Evolutionary conservation across 805 yeast genomes (phyloP).

Genomic region (Barnettozyma pratensis): DNA sequence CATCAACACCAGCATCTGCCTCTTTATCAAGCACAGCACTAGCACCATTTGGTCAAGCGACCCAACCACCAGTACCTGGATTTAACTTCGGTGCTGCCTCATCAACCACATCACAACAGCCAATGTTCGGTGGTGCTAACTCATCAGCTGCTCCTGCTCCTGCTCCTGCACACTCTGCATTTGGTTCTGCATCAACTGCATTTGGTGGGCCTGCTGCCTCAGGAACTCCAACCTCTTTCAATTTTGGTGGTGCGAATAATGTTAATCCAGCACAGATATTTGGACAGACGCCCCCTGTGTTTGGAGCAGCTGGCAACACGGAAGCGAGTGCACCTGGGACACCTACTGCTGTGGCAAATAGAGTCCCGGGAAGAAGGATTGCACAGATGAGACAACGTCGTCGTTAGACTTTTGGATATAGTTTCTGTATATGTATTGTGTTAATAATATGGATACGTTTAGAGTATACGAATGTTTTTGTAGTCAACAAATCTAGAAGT

Average conservation of each 20-base stretch:
- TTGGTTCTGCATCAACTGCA: not conserved
- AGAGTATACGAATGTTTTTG: too few species aligned
- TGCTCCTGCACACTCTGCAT: not conserved
- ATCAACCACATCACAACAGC: conserved; percentile 7
- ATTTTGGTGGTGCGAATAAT: conserved; percentile 3
- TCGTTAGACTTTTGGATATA: conserved; percentile 6
- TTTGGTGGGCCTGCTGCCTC: conserved; percentile 4
- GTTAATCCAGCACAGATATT: conserved; percentile 12
- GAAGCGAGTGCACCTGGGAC: conserved; percentile 13
- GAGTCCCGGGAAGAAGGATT: conserved; percentile 21
- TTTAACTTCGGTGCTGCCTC: conserved; percentile 15
- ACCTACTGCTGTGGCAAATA: conserved; percentile 12
- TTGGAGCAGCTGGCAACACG: conserved; percentile 6
- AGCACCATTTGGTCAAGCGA: conserved; percentile 11
- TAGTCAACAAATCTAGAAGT: too few species aligned
- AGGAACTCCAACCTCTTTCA: conserved; percentile 5
- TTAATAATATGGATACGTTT: too few species aligned
- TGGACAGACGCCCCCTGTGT: conserved; percentile 5
- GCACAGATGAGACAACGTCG: conserved; percentile 26
- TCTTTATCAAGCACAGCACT: conserved; percentile 12
- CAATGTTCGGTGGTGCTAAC: conserved; percentile 9
- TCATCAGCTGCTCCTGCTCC: not conserved
- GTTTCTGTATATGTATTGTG: too few species aligned
- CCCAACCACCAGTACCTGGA: conserved; percentile 13
- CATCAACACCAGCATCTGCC: conserved; percentile 19